Base-by-base conservation (phyloP, 352 stramenopile genomes). In the Phytophthora palmivora region DNA sequence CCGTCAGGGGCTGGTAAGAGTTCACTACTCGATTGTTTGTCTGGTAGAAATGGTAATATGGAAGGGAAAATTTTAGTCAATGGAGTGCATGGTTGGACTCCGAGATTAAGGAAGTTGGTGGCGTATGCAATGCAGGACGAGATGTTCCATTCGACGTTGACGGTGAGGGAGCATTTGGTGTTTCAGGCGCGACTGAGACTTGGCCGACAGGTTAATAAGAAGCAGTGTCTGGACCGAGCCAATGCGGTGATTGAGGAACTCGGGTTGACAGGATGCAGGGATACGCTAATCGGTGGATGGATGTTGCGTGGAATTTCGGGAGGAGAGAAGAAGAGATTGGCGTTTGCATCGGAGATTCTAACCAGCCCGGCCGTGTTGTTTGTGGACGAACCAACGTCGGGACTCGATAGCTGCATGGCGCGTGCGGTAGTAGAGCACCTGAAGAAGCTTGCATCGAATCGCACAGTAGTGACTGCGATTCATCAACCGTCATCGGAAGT, bases 1-100 rank as follows among this genome's bases (percentile, higher is more conserved):
- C 76, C 76, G 9, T 82, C 66, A 0, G 80, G 84, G 36, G 83
- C 84, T 46, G 91, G 92, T 10, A 98, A 98, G 63, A 97, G 86
- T 6, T 97, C 95, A 1, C 78, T 98, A 8, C 82, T 97, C 15
- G 88, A 98, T 79, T 93, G 56, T 54, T 55, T 99, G 44, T 89
- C 94, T 0, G 74, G 95, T 10, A 67, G 92, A 34, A 98, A 98
- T 59, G 81, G 53, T 9, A 72, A 69, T 22, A 87, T 79, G 14
- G 73, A 77, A 21, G 79, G 87, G 3, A 57, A 15, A 1, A 84
- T 88, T 16, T 61, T 57, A 9, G 74, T 98, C 32, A 88, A 82
- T 43, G 91, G 93, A 12, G 32, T 58, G 36, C 38, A 54, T 63
- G 71, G 59, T 1, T 84, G 70, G 63, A 70, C 34, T 21, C 65